Conservation (phyloP, 129 eudicot genomes). For the Dittrichia graveolens region DNA sequence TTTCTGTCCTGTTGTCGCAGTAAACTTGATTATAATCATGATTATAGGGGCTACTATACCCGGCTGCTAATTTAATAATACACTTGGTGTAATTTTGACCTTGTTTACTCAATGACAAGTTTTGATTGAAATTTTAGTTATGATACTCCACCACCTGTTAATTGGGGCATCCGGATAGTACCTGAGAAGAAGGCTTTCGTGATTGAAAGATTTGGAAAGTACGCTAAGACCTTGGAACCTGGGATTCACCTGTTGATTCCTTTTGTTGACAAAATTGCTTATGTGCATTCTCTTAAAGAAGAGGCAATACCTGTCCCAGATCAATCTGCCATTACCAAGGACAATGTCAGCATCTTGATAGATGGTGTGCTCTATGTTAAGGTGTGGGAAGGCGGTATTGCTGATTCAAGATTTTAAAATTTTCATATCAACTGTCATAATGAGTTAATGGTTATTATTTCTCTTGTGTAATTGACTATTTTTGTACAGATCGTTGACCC, state of each 20-base stretch:
- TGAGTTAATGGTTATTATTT: conserved; percentile 2
- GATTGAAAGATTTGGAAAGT: conserved; percentile 81
- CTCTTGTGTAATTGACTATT: not conserved
- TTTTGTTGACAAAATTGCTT: conserved; percentile 76
- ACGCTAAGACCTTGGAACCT: conserved; percentile 64
- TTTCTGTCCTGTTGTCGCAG: too few relatives aligned
- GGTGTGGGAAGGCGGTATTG: conserved; percentile 30
- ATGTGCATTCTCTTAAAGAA: conserved; percentile 87
- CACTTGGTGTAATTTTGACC: not conserved
- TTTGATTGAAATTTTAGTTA: conserved; percentile 40
- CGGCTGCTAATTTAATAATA: not conserved
- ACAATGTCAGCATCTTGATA: conserved; percentile 75
- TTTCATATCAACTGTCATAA: not conserved
- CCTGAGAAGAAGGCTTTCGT: conserved; percentile 85
- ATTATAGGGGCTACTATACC: not conserved
- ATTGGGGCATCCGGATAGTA: conserved; percentile 89
- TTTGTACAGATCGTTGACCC: conserved; percentile 74
- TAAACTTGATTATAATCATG: too few relatives aligned
- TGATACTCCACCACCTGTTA: conserved; percentile 60
- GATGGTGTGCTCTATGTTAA: conserved; percentile 88
- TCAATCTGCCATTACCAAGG: conserved; percentile 88
- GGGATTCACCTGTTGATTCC: conserved; percentile 85
- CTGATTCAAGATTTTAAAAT: not conserved
- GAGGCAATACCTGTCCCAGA: conserved; percentile 78
- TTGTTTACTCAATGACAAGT: not conserved